Evolutionary conservation across 805 yeast genomes (phyloP).

Genomic region (Candida schatavii): DNA sequence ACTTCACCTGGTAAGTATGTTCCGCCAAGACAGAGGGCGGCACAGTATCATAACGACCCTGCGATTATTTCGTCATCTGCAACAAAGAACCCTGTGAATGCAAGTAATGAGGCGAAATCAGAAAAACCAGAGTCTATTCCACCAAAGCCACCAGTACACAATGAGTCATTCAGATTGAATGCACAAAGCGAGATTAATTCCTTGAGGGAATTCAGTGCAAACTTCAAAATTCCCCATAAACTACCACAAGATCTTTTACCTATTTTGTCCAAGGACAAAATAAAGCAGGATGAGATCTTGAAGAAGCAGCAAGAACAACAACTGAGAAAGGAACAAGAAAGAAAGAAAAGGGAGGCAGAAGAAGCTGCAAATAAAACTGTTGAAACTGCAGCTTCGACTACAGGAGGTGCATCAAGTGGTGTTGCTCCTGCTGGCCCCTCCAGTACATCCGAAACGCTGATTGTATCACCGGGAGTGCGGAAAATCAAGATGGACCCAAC

Average conservation of each 20-base stretch:
- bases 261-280: slow-evolving; percentile 63
- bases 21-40: slow-evolving; percentile 56
- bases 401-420: background rate
- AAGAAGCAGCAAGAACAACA: slow-evolving; percentile 26
- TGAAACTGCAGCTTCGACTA: background rate
- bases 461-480: slow-evolving; percentile 6
- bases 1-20: slow-evolving; percentile 42
- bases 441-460: slow-evolving; percentile 9
- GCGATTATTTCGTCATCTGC: slow-evolving; percentile 61
- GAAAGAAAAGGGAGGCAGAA: slow-evolving; percentile 7
- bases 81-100: slow-evolving; percentile 10
- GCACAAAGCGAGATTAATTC: slow-evolving; percentile 66
- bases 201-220: slow-evolving; percentile 74
- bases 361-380: background rate
- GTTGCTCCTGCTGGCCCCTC: slow-evolving; percentile 12
- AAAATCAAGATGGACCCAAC: slow-evolving; percentile 55
- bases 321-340: slow-evolving; percentile 6
- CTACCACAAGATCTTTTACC: slow-evolving; percentile 66
- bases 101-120: slow-evolving; percentile 3
- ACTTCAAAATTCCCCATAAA: slow-evolving; percentile 66
- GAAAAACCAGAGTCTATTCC: slow-evolving; percentile 34
- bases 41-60: slow-evolving; percentile 57
- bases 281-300: slow-evolving; percentile 60
- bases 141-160: slow-evolving; percentile 26
- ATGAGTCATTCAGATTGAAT: slow-evolving; percentile 42